Conservation (phyloP, 495 filamentous ascomycete species). For the Daldinia caldariorum region DNA sequence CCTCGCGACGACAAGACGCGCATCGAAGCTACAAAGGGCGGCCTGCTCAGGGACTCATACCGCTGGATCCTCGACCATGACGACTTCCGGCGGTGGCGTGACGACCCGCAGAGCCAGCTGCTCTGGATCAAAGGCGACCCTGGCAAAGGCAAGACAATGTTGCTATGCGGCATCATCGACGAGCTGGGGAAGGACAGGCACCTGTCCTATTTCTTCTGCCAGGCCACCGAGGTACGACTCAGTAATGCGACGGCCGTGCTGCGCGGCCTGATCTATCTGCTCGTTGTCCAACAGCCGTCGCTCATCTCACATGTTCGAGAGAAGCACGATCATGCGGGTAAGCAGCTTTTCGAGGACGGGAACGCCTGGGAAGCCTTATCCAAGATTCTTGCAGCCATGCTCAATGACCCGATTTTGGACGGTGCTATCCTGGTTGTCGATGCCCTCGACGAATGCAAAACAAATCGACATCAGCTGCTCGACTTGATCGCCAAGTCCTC, state of each 20-base stretch:
- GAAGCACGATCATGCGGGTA: neutral
- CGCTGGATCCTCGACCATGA: neutral
- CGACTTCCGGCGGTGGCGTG: neutral
- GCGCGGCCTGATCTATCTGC: neutral
- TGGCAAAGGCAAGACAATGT: neutral
- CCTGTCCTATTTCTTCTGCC: neutral
- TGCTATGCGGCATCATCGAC: neutral
- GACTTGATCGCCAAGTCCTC: neutral
- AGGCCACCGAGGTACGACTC: neutral
- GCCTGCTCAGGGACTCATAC: neutral
- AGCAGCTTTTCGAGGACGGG: neutral
- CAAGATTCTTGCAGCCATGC: neutral
- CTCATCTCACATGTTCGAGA: neutral
- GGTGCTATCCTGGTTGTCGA: neutral
- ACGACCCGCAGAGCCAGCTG: neutral
- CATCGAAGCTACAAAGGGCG: neutral
- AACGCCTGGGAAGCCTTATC: neutral
- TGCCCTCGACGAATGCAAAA: neutral
- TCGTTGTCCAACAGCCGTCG: neutral
- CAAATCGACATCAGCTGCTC: neutral
- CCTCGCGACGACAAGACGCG: neutral
- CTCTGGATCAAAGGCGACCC: neutral
- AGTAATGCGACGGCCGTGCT: neutral
- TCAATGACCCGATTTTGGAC: neutral
- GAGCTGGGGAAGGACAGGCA: neutral